phyloP scores from a whole-genome alignment of 495 filamentous ascomycete genomes.

The Penicillium alfredii region DNA sequence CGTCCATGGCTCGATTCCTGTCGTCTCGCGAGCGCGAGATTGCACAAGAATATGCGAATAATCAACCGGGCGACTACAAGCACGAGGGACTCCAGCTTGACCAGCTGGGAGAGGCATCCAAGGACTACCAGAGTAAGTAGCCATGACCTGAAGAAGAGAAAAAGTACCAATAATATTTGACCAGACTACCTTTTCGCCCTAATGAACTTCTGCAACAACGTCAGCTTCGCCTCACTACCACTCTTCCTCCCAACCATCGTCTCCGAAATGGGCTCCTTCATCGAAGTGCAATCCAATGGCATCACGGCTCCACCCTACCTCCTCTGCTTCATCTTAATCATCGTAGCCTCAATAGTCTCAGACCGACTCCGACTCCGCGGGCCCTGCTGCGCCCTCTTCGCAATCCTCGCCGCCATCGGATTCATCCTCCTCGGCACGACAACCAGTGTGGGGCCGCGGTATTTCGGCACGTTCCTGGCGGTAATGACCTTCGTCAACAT shows the following conservation, averaged over 20 bases:
- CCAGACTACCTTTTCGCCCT: conserved; percentile 17
- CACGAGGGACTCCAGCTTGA: conserved; percentile 14
- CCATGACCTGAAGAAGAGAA: too few relatives aligned
- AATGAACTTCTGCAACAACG: conserved; percentile 26
- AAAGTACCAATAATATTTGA: too few relatives aligned
- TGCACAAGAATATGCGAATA: conserved; percentile 10
- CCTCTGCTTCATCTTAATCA: conserved; percentile 18
- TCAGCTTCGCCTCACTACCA: conserved; percentile 26
- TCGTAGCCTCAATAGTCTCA: conserved; percentile 19
- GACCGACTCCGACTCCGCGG: conserved; percentile 18
- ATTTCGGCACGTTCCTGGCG: conserved; percentile 14
- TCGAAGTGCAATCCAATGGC: conserved; percentile 24
- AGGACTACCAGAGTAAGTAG: conserved; percentile 18
- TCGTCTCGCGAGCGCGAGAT: conserved; percentile 17
- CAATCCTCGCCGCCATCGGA: conserved; percentile 19
- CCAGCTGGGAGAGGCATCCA: conserved; percentile 14
- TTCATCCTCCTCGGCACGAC: conserved; percentile 28
- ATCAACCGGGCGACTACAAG: conserved; percentile 19
- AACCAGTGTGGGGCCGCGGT: conserved; percentile 15
- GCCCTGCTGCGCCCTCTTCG: conserved; percentile 21
- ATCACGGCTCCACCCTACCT: conserved; percentile 29
- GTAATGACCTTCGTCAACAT: conserved; percentile 6
- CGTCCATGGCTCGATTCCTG: conserved; percentile 21
- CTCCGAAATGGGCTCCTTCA: conserved; percentile 25
- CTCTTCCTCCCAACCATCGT: conserved; percentile 31